These are phyloP conservation scores for Fusarium sublunatum DNA, from an alignment of 2,329 filamentous ascomycete genomes.

Conservation along the genomic window DNA sequence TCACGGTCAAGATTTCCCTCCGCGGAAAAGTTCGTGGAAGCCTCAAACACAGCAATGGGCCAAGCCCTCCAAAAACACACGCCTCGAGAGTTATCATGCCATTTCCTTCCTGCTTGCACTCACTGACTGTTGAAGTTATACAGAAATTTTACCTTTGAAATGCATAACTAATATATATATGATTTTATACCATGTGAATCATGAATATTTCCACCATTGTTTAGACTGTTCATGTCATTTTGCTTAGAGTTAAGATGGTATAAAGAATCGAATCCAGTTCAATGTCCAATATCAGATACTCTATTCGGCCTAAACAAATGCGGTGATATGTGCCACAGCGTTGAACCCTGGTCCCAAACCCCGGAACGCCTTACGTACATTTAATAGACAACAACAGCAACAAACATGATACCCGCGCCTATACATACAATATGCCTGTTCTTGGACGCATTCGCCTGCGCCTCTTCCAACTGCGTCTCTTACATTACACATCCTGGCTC, in stretches of 20 bases:
- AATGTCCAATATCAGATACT: constrained; percentile 23
- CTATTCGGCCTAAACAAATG: constrained; percentile 29
- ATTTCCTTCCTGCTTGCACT: constrained; percentile 18
- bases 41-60: constrained; percentile 14
- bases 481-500: constrained; percentile 24
- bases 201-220: constrained; percentile 7
- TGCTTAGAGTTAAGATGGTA: background rate
- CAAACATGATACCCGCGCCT: constrained; percentile 29
- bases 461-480: constrained; percentile 18
- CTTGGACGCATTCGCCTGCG: constrained; percentile 8
- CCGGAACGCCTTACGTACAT: constrained; percentile 47
- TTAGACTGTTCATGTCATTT: background rate
- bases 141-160: constrained; percentile 7
- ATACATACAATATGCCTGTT: constrained; percentile 30
- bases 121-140: constrained; percentile 1
- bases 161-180: constrained; percentile 6
- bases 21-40: constrained; percentile 16
- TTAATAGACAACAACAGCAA: constrained; percentile 33
- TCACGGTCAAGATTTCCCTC: constrained; percentile 19
- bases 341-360: constrained; percentile 26
- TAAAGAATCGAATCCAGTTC: background rate
- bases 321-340: constrained; percentile 35
- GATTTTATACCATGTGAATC: constrained; percentile 5
- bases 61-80: constrained; percentile 22
- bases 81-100: constrained; percentile 28